Evolutionary conservation across 495 filamentous ascomycete species (phyloP).

Genomic region (Neurospora sp.): DNA sequence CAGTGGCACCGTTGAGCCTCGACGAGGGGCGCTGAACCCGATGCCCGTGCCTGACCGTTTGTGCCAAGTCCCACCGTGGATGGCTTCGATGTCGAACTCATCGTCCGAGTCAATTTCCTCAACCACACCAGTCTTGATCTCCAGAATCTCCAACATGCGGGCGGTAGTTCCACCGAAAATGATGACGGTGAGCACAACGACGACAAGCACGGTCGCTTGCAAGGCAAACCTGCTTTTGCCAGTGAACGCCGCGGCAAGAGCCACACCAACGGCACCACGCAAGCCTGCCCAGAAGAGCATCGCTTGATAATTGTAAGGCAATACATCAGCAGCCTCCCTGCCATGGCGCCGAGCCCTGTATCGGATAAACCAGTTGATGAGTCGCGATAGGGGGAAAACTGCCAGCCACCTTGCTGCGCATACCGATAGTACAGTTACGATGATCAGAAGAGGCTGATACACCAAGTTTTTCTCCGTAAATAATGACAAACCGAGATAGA

Average conservation of each 20-base stretch:
- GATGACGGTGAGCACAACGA: conserved; percentile 94
- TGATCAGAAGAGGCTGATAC: conserved; percentile 92
- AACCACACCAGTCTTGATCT: conserved; percentile 87
- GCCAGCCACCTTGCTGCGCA: conserved; percentile 85
- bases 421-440: conserved; percentile 83
- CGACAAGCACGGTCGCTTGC: conserved; percentile 86
- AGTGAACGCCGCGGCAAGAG: conserved; percentile 78
- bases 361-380: conserved; percentile 88
- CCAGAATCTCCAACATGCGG: conserved; percentile 95
- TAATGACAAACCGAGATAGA: conserved; percentile 87
- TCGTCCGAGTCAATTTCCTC: conserved; percentile 96
- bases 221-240: conserved; percentile 70
- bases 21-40: conserved; percentile 62
- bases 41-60: conserved; percentile 60
- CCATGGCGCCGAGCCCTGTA: conserved; percentile 78
- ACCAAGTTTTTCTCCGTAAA: conserved; percentile 82
- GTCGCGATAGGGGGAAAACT: conserved; percentile 82
- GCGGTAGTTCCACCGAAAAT: conserved; percentile 97
- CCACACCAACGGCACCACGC: conserved; percentile 91
- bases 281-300: conserved; percentile 99
- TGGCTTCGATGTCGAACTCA: conserved; percentile 93
- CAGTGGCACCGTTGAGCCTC: conserved; percentile 45
- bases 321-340: conserved; percentile 68
- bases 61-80: conserved; percentile 60
- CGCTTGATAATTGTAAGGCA: conserved; percentile 86